Evolutionary conservation across 768 basidiomycete species (phyloP).

Genomic region (Leccinum fibrillosum): DNA sequence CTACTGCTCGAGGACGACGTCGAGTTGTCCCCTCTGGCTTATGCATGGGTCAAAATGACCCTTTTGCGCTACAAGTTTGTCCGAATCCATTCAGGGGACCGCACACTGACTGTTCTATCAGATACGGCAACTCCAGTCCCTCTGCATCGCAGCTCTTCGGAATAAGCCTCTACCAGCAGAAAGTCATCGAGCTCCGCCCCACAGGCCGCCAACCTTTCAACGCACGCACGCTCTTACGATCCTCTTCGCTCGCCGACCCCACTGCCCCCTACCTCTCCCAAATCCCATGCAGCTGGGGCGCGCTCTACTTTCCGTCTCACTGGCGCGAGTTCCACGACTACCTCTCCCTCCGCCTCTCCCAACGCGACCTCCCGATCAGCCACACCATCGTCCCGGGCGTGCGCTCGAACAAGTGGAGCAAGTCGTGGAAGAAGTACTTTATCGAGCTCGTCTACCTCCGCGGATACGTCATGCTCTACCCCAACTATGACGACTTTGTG

Average conservation of each 20-base stretch:
- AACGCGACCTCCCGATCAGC: conserved; percentile 32
- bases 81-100: not conserved
- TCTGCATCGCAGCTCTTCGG: conserved; percentile 60
- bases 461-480: conserved; percentile 87
- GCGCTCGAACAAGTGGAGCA: conserved; percentile 77
- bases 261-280: conserved; percentile 79
- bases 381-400: conserved; percentile 63
- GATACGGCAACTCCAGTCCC: conserved; percentile 49
- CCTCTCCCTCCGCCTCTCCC: conserved; percentile 67
- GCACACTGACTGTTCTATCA: conserved; percentile 24
- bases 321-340: conserved; percentile 87
- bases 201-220: conserved; percentile 68
- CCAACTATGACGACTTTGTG: conserved; percentile 67
- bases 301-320: conserved; percentile 84
- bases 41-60: conserved; percentile 82
- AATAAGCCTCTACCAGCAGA: conserved; percentile 85
- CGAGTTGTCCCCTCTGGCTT: conserved; percentile 81
- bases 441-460: conserved; percentile 81
- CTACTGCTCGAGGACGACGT: conserved; percentile 84
- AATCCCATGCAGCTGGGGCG: conserved; percentile 90
- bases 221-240: conserved; percentile 55
- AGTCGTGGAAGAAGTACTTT: conserved; percentile 88
- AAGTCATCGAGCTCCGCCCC: conserved; percentile 68
- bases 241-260: conserved; percentile 36
- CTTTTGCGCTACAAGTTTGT: conserved; percentile 69